Conservation (phyloP, 495 filamentous ascomycete genomes). For the Penicillium longicatenatum region DNA sequence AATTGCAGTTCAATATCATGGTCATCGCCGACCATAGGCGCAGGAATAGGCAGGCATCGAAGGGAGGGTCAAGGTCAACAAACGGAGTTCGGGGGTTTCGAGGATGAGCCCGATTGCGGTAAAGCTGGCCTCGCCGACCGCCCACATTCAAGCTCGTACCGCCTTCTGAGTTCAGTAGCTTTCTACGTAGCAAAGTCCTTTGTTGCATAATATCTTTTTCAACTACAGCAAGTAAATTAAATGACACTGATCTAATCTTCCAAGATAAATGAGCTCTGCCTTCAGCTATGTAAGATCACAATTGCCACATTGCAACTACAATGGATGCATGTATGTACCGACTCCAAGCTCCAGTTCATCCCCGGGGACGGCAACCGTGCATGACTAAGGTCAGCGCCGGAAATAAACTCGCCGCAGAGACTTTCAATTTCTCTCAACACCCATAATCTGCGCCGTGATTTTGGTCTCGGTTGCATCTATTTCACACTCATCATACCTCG, state of each 20-base stretch:
- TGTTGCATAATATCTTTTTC: background rate
- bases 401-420: constrained; percentile 26
- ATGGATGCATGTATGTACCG: background rate
- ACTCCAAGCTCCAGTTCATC: background rate
- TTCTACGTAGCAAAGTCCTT: background rate
- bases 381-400: constrained; percentile 15
- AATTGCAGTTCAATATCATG: constrained; percentile 45
- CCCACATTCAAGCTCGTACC: constrained; percentile 5
- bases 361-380: background rate
- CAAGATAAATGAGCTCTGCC: background rate
- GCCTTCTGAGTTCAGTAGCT: constrained; percentile 5
- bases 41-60: constrained; percentile 36
- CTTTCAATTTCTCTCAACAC: constrained; percentile 16
- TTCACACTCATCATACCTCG: constrained; percentile 2
- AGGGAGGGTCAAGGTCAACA: constrained; percentile 12
- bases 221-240: background rate
- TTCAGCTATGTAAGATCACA: background rate
- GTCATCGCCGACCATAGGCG: constrained; percentile 40
- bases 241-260: background rate
- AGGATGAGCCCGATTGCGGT: constrained; percentile 19
- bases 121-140: constrained; percentile 33
- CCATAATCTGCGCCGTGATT: constrained; percentile 20
- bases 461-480: constrained; percentile 17
- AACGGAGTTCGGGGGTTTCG: constrained; percentile 2
- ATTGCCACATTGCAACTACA: background rate